Percentiles rank a stretch among this genome's conserved stretches.
Evolutionary conservation across 169 alveolate species (phyloP).

Genomic region (Cryptosporidium meleagridis): DNA sequence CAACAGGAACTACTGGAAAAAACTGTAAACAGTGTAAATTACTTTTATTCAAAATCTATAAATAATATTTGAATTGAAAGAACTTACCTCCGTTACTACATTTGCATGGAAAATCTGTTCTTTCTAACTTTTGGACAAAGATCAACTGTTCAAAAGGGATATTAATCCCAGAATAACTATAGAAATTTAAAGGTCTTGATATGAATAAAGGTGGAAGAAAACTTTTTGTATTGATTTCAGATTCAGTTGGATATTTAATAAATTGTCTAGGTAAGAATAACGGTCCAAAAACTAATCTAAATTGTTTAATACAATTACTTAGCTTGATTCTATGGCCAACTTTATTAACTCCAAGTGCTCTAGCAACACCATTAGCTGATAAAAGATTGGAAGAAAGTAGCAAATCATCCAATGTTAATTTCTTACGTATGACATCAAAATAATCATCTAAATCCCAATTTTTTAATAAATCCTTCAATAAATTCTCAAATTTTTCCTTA

Average conservation of each 20-base stretch:
- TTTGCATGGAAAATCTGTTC: slow-evolving; percentile 18
- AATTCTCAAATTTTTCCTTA: background rate
- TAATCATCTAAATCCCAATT: slow-evolving; percentile 8
- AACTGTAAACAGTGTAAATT: background rate
- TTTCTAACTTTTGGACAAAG: slow-evolving; percentile 9
- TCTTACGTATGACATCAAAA: background rate
- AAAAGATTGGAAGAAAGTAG: slow-evolving; percentile 25
- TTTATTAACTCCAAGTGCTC: slow-evolving; percentile 10
- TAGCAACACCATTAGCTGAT: background rate
- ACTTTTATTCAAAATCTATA: background rate
- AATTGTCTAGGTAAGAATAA: background rate
- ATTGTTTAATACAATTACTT: slow-evolving; percentile 35
- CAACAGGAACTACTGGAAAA: slow-evolving; percentile 18
- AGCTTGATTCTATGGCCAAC: slow-evolving; percentile 60
- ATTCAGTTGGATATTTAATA: background rate
- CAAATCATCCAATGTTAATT: slow-evolving; percentile 8
- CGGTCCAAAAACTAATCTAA: background rate
- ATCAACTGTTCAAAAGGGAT: slow-evolving; percentile 68
- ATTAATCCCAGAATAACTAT: slow-evolving; percentile 42
- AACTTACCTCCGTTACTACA: slow-evolving; percentile 13
- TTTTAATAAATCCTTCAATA: background rate
- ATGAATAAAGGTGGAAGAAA: background rate
- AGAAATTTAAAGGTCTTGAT: slow-evolving; percentile 15
- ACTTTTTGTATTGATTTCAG: background rate
- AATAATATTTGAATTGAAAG: background rate